Conservation (phyloP, 2,329 filamentous ascomycete species). For the Fusarium nygamai region DNA sequence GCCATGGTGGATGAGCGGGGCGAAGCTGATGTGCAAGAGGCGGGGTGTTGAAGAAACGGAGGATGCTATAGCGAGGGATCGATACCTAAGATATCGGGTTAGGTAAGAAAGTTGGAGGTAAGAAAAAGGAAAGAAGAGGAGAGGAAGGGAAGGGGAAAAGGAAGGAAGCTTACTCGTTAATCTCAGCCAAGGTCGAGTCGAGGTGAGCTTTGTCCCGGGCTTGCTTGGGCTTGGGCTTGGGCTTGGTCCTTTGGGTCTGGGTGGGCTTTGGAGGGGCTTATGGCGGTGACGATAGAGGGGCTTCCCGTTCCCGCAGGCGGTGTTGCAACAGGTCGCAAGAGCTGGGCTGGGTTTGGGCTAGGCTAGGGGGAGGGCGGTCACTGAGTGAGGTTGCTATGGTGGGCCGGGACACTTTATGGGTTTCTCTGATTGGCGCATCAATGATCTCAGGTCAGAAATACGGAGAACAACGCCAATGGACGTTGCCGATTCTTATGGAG, state of each 20-base stretch:
- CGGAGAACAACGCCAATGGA: slow-evolving; percentile 16
- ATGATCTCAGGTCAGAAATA: slow-evolving; percentile 2
- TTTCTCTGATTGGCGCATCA: background rate
- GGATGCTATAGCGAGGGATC: slow-evolving; percentile 3
- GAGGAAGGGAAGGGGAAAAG: slow-evolving; percentile 20
- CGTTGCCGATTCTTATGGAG: slow-evolving; percentile 17
- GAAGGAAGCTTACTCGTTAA: slow-evolving; percentile 37
- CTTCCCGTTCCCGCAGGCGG: slow-evolving; percentile 38
- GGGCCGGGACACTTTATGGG: background rate
- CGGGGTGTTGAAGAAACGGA: slow-evolving; percentile 30
- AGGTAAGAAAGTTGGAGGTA: slow-evolving; percentile 8
- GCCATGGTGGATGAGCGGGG: slow-evolving; percentile 64
- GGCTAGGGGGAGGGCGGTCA: slow-evolving; percentile 22
- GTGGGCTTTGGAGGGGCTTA: slow-evolving; percentile 32
- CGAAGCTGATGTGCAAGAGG: slow-evolving; percentile 22
- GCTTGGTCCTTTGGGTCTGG: background rate
- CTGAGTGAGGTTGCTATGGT: slow-evolving; percentile 16
- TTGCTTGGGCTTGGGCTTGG: background rate
- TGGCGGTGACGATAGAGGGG: slow-evolving; percentile 50
- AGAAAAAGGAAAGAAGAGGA: slow-evolving; percentile 28
- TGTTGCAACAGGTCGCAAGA: slow-evolving; percentile 32
- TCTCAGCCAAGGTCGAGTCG: slow-evolving; percentile 26
- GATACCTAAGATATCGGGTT: slow-evolving; percentile 15
- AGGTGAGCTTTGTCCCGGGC: slow-evolving; percentile 37
- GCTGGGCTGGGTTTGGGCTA: slow-evolving; percentile 3